Conservation (phyloP, 2,329 filamentous ascomycete genomes). For the Byssochlamys sp. region DNA sequence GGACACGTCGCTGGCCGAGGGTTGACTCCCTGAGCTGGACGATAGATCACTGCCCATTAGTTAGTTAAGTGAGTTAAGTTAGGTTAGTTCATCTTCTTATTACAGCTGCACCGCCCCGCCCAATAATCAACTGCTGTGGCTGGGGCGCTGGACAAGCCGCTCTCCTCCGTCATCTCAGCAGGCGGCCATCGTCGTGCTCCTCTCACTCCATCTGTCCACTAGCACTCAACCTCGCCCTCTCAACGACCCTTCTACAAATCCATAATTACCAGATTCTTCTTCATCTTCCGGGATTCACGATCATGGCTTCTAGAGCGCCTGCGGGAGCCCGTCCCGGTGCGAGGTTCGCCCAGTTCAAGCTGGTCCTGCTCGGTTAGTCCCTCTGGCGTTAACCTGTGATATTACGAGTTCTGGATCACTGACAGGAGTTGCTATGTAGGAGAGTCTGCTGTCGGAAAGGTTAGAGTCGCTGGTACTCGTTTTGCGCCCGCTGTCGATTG, state of each 20-base stretch:
- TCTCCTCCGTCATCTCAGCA: slow-evolving; percentile 24
- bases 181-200: slow-evolving; percentile 9
- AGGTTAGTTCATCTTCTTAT: too few species aligned
- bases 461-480: slow-evolving; percentile 28
- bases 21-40: background rate
- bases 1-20: background rate
- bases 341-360: slow-evolving; percentile 97
- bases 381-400: background rate
- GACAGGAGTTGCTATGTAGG: slow-evolving; percentile 45
- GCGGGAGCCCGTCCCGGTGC: slow-evolving; percentile 58
- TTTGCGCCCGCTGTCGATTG: slow-evolving; percentile 18
- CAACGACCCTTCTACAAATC: slow-evolving; percentile 2
- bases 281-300: slow-evolving; percentile 23
- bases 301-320: slow-evolving; percentile 79
- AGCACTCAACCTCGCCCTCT: slow-evolving; percentile 1
- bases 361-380: slow-evolving; percentile 80
- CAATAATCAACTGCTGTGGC: slow-evolving; percentile 12
- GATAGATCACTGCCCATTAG: background rate
- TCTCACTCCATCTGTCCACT: slow-evolving; percentile 2
- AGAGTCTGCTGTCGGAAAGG: slow-evolving; percentile 98
- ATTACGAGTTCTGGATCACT: background rate
- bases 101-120: background rate
- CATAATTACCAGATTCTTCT: slow-evolving; percentile 5
- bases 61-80: slow-evolving; percentile 3
- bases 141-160: slow-evolving; percentile 9